Conservation (phyloP, 2,329 filamentous ascomycete species). For the Colletotrichum destructivum region DNA sequence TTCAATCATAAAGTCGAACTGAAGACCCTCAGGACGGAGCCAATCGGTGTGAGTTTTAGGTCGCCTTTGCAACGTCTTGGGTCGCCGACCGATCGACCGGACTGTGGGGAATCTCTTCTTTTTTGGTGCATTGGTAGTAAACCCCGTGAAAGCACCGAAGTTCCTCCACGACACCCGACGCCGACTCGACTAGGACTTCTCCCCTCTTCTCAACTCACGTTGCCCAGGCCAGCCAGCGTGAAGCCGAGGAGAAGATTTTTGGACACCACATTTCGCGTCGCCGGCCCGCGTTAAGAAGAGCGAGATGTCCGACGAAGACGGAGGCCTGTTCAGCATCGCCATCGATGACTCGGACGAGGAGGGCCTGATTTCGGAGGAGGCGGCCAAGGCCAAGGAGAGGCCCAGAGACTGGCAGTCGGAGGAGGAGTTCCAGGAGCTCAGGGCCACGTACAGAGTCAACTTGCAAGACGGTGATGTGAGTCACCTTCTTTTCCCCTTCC, state of each 20-base stretch:
- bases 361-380: slow-evolving; percentile 35
- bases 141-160: not conserved
- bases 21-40: slow-evolving; percentile 2
- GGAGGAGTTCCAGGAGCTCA: slow-evolving; percentile 63
- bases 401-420: slow-evolving; percentile 63
- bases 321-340: slow-evolving; percentile 52
- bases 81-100: not conserved
- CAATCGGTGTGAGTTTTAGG: not conserved
- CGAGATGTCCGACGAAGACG: slow-evolving; percentile 46
- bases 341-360: slow-evolving; percentile 53
- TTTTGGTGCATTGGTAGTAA: not conserved
- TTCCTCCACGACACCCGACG: not conserved
- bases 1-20: not conserved
- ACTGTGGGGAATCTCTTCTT: not conserved
- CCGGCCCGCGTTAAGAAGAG: not conserved
- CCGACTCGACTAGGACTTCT: not conserved
- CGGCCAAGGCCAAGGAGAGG: slow-evolving; percentile 48
- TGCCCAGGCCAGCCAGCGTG: not conserved
- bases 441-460: slow-evolving; percentile 61
- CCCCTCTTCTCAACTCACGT: too few relatives aligned
- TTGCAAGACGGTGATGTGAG: slow-evolving; percentile 70
- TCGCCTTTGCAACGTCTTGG: not conserved
- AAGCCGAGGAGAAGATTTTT: not conserved
- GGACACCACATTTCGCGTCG: not conserved
- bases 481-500: slow-evolving; percentile 9